Base-by-base conservation (phyloP, 2,329 filamentous ascomycete species). In the Epichloe uncinata region DNA sequence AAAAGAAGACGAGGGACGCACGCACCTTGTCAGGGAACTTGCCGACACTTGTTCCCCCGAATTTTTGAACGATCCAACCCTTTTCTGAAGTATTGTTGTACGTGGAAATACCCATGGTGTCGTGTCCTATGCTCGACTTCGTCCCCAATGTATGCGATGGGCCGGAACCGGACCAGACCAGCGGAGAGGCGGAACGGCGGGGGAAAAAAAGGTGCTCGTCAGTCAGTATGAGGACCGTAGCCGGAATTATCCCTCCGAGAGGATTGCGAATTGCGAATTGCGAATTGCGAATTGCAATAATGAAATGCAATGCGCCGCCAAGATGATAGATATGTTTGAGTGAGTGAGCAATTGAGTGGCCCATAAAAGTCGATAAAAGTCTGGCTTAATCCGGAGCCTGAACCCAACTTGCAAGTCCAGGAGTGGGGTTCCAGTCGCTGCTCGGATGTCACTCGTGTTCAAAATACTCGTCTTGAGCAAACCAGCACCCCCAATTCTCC, bases 31-130 rank as follows among this genome's bases (percentile, higher is more conserved):
- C 77, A 48, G 90, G 84, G 61, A 95, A 95, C 70, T 97, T 97
- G 59, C 91, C 93, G 47, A 97, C 86, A 63, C 87, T 95, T 48
- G 91, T 98, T 47, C 91, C 91, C 90, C 90, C 90, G 66, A 95
- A 95, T 69, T 96, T 96, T 66, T 95, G 89, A 47, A 96, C 85
- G 33, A 95, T 76, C 90, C 89, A 95, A 57, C 74, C 74, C 55
- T 73, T 70, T 44, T 60, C 58, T 49, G 64, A 60, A 45, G 63
- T 58, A 56, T 71, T 71, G 56, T 55, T 60, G 52, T 61, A 55
- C 40, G 59, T 57, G 15, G 61, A 60, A 53, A 60, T 62, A 49
- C 61, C 65, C 66, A 67, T 68, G 42, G n/a, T n/a, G n/a, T n/a
- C n/a, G 42, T 48, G 48, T 13, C n/a, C 15, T 35, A 16, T 12